phyloP scores from a whole-genome alignment of 108 stramenopile species.

The Fistulifera solaris region DNA sequence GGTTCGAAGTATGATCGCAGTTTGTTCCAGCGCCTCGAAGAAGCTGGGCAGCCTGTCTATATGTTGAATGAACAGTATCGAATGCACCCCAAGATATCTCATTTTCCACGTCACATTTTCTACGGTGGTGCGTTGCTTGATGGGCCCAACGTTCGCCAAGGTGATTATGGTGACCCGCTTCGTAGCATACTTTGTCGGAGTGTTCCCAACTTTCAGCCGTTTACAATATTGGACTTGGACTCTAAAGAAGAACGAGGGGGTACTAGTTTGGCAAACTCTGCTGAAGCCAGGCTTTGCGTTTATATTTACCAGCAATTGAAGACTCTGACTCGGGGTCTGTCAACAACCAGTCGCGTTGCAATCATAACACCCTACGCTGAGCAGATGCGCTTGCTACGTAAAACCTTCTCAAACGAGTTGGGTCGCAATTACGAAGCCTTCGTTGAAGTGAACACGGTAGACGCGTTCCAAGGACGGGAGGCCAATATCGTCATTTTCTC shows the following conservation, averaged over 20 bases:
- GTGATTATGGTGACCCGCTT: conserved; percentile 63
- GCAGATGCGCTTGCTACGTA: conserved; percentile 62
- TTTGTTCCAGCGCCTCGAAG: conserved; percentile 94
- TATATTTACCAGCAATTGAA: conserved; percentile 48
- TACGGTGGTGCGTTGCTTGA: conserved; percentile 78
- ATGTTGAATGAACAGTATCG: conserved; percentile 97
- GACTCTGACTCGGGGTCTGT: conserved; percentile 33
- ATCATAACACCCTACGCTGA: conserved; percentile 91
- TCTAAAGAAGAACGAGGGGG: conserved; percentile 79
- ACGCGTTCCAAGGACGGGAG: conserved; percentile 93
- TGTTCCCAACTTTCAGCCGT: conserved; percentile 46
- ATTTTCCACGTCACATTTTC: conserved; percentile 83
- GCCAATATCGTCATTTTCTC: conserved; percentile 91
- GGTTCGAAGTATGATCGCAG: conserved; percentile 84
- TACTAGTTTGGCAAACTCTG: conserved; percentile 64
- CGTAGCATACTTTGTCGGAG: conserved; percentile 25
- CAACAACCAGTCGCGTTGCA: conserved; percentile 47
- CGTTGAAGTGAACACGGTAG: conserved; percentile 89
- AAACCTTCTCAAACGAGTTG: conserved; percentile 38
- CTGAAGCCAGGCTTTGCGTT: conserved; percentile 70
- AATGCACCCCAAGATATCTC: conserved; percentile 85
- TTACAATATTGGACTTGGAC: conserved; percentile 75
- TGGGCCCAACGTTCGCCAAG: conserved; percentile 66
- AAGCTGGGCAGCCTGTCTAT: conserved; percentile 82
- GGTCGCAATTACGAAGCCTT: conserved; percentile 35